Evolutionary conservation across 129 eudicot genomes (phyloP), one percentile per base, ranked within the genome.

Genomic region (Lonicera japonica): DNA sequence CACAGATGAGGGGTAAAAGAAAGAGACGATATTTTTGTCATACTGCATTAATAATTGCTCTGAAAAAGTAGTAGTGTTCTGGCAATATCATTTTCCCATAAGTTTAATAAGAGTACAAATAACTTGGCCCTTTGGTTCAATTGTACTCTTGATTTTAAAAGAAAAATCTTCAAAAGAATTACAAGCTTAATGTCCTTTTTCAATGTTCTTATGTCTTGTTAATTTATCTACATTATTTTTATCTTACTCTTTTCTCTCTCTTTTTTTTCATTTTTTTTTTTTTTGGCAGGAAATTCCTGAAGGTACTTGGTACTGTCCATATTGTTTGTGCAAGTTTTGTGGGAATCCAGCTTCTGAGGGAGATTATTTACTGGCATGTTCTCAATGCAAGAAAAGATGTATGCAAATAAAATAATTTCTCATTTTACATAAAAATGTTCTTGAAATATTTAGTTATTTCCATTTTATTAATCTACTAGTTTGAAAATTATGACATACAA

Each of bases 311-410:
- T 70, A 68, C 56, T 88, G 94, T 56, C 70, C 86, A n/a, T 88
- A 76, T 61, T 88, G 94, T 54, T 59, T 62, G 54, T 88, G 96
- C 69, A 88, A 79, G 34, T 73, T 81, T 40, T 88, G 96, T 74
- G 77, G 60, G 22, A 21, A 29, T 76, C 80, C 81, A 62, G 14
- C 60, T 58, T 12, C 38, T n/a, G 74, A 53, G 39, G 57, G 34
- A 48, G 83, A 75, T 43, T 56, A 10, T 64, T 43, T 56, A 40
- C 65, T 60, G 11, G 70, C 75, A 23, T 88, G 94, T 63, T 57
- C 77, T 18, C 79, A 64, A 50, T 88, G 94, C 69, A 80, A 57
- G 61, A 88, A 76, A 50, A 79, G 68, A 69, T 88, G 96, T 84
- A 80, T 29, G 83, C 15, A 14, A 20, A 57, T 47, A 19, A 40